Base-by-base conservation (phyloP, 495 filamentous ascomycete species). In the Annulohypoxylon stygium region DNA sequence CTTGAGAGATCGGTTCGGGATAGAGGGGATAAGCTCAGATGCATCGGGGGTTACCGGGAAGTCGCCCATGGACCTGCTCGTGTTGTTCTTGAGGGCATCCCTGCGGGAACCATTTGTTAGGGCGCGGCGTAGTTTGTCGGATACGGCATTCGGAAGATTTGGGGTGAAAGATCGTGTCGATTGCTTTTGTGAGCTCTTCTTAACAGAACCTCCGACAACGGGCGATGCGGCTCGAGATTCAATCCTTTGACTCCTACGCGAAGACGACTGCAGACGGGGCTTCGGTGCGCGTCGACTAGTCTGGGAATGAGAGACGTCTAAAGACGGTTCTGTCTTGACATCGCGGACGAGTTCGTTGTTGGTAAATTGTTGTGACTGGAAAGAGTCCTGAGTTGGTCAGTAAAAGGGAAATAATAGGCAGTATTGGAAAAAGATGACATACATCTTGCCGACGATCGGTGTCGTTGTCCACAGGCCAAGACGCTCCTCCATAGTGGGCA, bases 401-500 rank as follows among this genome's bases (percentile, higher is more conserved):
- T 47, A 50, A 74, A 61, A 23, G 26, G 65, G 36, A 45, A 73
- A 53, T 34, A 59, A 54, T 37, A 47, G 51, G 8, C 55, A 14
- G 23, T 20, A 41, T 54, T 43, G 10, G 16, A 51, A 58, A 36
- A 48, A 36, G 61, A 7, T 23, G 69, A 76, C 88, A 48, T 85
- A 93, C 91, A 82, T 93, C 84, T 72, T 65, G 70, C 12, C 61
- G 64, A 39, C 58, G 53, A 4, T 64, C 55, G 45, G 91, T 86
- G 18, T 90, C 89, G 67, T 95, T 91, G 30, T 89, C 85, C 65
- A 92, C 92, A 20, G 86, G 82, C 71, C 91, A 90, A 7, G 90
- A 81, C 64, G 86, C 84, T 37, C 88, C 89, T 23, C 90, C 89
- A 20, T 77, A 70, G 16, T 78, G 69, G 48, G 78, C 69, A 16